Conservation (phyloP, 345 rosid species). For the Reutealis trisperma region DNA sequence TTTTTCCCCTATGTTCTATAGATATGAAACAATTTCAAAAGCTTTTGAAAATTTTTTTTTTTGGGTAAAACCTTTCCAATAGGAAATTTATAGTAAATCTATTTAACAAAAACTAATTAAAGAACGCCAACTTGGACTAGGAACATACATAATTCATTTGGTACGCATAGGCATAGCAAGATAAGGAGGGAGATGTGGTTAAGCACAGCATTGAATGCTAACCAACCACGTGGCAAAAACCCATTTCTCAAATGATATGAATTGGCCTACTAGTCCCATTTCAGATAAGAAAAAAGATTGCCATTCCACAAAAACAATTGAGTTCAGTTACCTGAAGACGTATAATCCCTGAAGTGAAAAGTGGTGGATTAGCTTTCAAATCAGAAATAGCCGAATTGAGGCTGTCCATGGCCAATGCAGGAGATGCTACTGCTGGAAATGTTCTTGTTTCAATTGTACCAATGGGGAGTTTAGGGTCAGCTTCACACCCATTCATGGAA, state of each 20-base stretch:
- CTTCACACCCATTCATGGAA: slow-evolving; percentile 82
- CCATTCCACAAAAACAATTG: too few species aligned
- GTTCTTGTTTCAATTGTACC: slow-evolving; percentile 58
- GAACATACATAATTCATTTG: neutral
- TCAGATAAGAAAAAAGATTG: slow-evolving; percentile 9
- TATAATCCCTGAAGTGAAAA: slow-evolving; percentile 61
- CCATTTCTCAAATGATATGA: slow-evolving; percentile 10
- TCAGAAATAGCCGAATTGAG: slow-evolving; percentile 50
- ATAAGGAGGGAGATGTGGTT: neutral
- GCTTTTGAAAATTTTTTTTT: too few species aligned
- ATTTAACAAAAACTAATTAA: too few species aligned
- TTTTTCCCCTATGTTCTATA: too few species aligned
- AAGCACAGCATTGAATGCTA: slow-evolving; percentile 4
- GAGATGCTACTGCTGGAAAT: slow-evolving; percentile 47
- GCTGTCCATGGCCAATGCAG: slow-evolving; percentile 54
- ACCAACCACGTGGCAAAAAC: slow-evolving; percentile 47
- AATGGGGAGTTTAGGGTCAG: slow-evolving; percentile 45
- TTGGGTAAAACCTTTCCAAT: too few species aligned
- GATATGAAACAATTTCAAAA: too few species aligned
- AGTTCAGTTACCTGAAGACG: slow-evolving; percentile 61
- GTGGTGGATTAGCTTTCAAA: slow-evolving; percentile 53
- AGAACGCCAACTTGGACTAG: neutral
- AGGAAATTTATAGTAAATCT: too few species aligned
- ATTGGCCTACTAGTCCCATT: neutral
- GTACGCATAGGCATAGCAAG: neutral